Percentiles rank a stretch among this genome's conserved stretches.
Evolutionary conservation across 352 stramenopile genomes (phyloP).

Genomic region (Pythium sukuiense): DNA sequence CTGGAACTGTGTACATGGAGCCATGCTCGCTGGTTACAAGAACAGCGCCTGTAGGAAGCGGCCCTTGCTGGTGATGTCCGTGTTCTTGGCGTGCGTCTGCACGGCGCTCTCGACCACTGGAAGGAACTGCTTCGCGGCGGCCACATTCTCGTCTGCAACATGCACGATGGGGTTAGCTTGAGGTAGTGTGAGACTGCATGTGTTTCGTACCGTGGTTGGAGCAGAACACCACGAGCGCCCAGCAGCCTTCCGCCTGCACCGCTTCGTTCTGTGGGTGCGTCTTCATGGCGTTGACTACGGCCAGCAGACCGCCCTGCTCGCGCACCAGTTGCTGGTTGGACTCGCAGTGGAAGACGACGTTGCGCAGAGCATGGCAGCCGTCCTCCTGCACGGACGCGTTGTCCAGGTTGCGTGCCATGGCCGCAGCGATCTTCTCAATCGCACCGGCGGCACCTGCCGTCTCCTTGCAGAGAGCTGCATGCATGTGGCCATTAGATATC

Average conservation of each 20-base stretch:
- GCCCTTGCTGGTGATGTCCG: slow-evolving; percentile 67
- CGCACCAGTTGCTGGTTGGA: slow-evolving; percentile 60
- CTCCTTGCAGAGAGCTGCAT: slow-evolving; percentile 64
- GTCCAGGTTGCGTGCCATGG: slow-evolving; percentile 64
- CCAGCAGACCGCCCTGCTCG: slow-evolving; percentile 60
- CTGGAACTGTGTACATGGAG: too few relatives aligned
- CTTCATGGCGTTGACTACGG: slow-evolving; percentile 64
- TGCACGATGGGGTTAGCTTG: neutral
- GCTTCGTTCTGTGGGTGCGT: slow-evolving; percentile 62
- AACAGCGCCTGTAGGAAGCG: slow-evolving; percentile 63
- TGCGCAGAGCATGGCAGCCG: slow-evolving; percentile 76
- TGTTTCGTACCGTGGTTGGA: slow-evolving; percentile 60
- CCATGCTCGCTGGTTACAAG: neutral
- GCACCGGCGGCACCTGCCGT: slow-evolving; percentile 53
- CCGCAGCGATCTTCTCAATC: slow-evolving; percentile 56
- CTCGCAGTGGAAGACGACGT: slow-evolving; percentile 73
- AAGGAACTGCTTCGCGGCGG: slow-evolving; percentile 44
- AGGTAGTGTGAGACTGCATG: neutral
- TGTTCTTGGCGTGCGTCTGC: slow-evolving; percentile 43
- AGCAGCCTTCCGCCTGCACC: slow-evolving; percentile 69
- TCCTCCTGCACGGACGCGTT: slow-evolving; percentile 66
- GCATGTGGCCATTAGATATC: neutral
- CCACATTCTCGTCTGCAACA: slow-evolving; percentile 57
- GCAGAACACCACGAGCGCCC: slow-evolving; percentile 79
- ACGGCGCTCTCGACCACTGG: slow-evolving; percentile 49